Conservation (phyloP, 1,284 basidiomycete genomes). For the Anthracocystis setariae region DNA sequence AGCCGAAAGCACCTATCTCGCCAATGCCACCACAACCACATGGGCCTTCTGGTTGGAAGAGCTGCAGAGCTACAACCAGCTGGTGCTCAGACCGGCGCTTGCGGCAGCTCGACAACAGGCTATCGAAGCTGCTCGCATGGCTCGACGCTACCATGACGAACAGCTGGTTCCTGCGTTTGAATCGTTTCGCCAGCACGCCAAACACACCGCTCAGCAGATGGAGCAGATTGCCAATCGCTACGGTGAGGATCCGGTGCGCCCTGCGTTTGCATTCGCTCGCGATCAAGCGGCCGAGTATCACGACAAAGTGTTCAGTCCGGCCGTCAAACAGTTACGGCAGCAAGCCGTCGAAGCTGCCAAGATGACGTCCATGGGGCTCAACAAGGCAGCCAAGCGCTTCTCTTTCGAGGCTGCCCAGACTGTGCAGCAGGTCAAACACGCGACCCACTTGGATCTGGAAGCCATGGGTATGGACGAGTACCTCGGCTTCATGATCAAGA, state of each 20-base stretch:
- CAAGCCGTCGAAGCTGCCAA: slow-evolving; percentile 29
- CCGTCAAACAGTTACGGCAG: slow-evolving; percentile 7
- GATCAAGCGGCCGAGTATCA: slow-evolving; percentile 23
- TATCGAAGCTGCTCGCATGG: slow-evolving; percentile 24
- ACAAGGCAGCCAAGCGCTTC: slow-evolving; percentile 33
- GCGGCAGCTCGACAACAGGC: slow-evolving; percentile 15
- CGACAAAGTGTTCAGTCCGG: slow-evolving; percentile 20
- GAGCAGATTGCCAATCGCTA: slow-evolving; percentile 12
- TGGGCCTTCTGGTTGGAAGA: slow-evolving; percentile 39
- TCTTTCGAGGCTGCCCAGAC: slow-evolving; percentile 21
- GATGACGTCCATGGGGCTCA: slow-evolving; percentile 23
- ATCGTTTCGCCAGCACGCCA: slow-evolving; percentile 21
- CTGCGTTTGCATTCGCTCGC: slow-evolving; percentile 12
- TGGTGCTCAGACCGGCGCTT: slow-evolving; percentile 16
- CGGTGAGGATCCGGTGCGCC: slow-evolving; percentile 14
- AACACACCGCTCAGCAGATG: slow-evolving; percentile 15
- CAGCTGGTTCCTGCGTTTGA: slow-evolving; percentile 19
- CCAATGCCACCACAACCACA: slow-evolving; percentile 32
- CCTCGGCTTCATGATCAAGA: slow-evolving; percentile 28
- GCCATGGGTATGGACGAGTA: slow-evolving; percentile 33
- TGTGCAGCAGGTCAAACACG: slow-evolving; percentile 26
- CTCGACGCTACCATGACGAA: slow-evolving; percentile 20
- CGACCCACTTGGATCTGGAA: slow-evolving; percentile 24
- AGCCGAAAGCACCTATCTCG: slow-evolving; percentile 13
- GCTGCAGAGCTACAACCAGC: slow-evolving; percentile 19